These are phyloP conservation scores for Moricandia moricandioides DNA, from an alignment of 345 rosid genomes.

Conservation along the genomic window DNA sequence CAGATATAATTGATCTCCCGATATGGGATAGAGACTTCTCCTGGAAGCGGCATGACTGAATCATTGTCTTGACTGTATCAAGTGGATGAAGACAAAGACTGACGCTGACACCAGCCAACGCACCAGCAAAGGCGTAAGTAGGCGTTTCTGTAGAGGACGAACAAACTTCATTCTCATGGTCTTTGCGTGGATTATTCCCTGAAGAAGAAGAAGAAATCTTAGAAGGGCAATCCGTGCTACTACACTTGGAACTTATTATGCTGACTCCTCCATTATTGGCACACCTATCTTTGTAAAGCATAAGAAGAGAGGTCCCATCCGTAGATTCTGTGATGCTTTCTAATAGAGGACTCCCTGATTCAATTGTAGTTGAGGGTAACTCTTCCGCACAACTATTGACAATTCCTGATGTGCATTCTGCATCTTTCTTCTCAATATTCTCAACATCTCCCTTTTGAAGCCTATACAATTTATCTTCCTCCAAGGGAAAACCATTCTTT, in stretches of 20 bases:
- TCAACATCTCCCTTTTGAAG: neutral
- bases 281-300: conserved; percentile 37
- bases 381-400: conserved; percentile 30
- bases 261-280: conserved; percentile 31
- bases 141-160: conserved; percentile 37
- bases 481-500: too few species aligned
- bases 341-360: conserved; percentile 36
- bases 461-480: too few species aligned
- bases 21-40: conserved; percentile 63
- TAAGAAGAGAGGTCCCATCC: conserved; percentile 44
- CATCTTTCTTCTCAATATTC: conserved; percentile 13
- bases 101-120: conserved; percentile 73
- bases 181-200: conserved; percentile 20
- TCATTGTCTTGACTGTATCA: conserved; percentile 79
- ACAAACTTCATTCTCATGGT: conserved; percentile 27
- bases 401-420: conserved; percentile 30
- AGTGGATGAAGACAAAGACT: conserved; percentile 94
- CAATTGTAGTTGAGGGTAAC: conserved; percentile 13
- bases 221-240: conserved; percentile 35
- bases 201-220: conserved; percentile 42
- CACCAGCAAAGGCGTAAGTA: conserved; percentile 56
- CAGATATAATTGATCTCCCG: conserved; percentile 75
- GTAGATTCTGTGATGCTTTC: conserved; percentile 29
- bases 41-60: conserved; percentile 71
- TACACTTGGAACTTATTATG: conserved; percentile 34